These are phyloP conservation scores for Pythium dissimile DNA, from an alignment of 352 stramenopile genomes.

Conservation along the genomic window DNA sequence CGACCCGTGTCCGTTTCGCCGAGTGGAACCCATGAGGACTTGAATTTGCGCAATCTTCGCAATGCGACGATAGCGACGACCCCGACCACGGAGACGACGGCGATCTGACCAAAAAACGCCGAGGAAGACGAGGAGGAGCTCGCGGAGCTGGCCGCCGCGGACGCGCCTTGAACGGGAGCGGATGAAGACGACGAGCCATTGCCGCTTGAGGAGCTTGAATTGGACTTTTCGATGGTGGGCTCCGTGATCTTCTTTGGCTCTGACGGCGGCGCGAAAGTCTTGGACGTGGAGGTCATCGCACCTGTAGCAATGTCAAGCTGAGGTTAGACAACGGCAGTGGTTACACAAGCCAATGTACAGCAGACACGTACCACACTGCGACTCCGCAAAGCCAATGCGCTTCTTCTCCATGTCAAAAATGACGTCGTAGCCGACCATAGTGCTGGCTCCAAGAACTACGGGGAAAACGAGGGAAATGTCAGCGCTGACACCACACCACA, in stretches of 20 bases:
- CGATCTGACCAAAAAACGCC: conserved; percentile 51
- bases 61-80: conserved; percentile 51
- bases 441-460: conserved; percentile 71
- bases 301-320: background rate
- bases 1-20: conserved; percentile 17
- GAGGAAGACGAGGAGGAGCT: background rate
- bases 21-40: conserved; percentile 44
- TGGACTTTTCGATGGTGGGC: conserved; percentile 15
- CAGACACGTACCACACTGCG: conserved; percentile 47
- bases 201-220: background rate
- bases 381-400: conserved; percentile 75
- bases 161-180: background rate
- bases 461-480: background rate
- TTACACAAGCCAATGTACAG: background rate
- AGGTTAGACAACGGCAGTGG: background rate
- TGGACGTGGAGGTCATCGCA: conserved; percentile 1
- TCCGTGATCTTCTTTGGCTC: conserved; percentile 20
- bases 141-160: background rate
- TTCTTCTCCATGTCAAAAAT: conserved; percentile 80
- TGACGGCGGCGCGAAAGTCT: conserved; percentile 8
- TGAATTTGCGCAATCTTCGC: conserved; percentile 34
- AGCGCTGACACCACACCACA: conserved; percentile 6
- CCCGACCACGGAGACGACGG: conserved; percentile 51
- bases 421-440: conserved; percentile 81
- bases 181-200: background rate